Evolutionary conservation across 2,329 filamentous ascomycete genomes (phyloP), one percentile per base, ranked within the genome.

Genomic region (Escovopsis sp.): DNA sequence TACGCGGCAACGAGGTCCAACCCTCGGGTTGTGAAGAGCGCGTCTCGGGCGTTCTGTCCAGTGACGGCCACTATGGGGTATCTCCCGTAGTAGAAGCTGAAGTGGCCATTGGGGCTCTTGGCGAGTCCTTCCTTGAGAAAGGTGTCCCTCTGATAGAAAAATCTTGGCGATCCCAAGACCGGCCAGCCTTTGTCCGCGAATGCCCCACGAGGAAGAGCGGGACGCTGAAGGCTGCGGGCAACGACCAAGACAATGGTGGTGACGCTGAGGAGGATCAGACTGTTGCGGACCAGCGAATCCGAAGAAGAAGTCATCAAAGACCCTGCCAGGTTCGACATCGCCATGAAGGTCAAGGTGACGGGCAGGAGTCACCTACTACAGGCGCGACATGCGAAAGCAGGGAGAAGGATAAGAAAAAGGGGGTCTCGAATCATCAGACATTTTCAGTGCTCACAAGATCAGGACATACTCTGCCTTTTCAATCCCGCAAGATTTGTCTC

Each of bases 11-110:
- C 33, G 16, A 68, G 55, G n/a, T 57, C 53, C 23, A 72, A 45
- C 1, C 57, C 55, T 27, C 56, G 58, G 19, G 54, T 57, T 12
- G 66, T 64, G 27, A 64, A 63, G 37, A 66, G 68, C 2, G 60
- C 29, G 17, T 56, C 51, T 13, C 66, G 54, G 2, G 52, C 56
- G 10, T 56, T 52, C 4, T 57, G 51, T 2, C 66, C 65, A 4
- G 54, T 57, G 10, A 70, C 33, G 2, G 54, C 62, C 8, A 71
- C 49, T 11, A 70, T 56, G 3, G 53, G 54, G 37, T 62, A 53
- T 5, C 55, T 46, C 0, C 67, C 66, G 3, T 62, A 59, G 41
- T 61, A 61, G 43, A 68, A 70, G 35, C 56, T 61, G 42, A 68
- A 70, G 33, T 62, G 62, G 18, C 63, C 62, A 1, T 53, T 58